Evolutionary conservation across 2,329 filamentous ascomycete genomes (phyloP).

Genomic region (Harringtonia aguacate): DNA sequence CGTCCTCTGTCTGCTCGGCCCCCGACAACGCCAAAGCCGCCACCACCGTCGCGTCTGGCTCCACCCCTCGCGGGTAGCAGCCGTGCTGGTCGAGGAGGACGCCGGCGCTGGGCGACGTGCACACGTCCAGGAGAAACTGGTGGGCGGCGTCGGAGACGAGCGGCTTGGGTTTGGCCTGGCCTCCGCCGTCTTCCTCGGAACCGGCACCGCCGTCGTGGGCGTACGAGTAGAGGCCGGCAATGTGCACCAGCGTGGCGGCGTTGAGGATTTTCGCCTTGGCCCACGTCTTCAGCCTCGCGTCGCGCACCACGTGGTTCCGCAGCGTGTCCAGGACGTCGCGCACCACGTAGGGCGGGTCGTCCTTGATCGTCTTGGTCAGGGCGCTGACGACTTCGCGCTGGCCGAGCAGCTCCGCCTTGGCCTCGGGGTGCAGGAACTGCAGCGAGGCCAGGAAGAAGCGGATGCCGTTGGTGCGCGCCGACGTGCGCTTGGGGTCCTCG

Average conservation of each 20-base stretch:
- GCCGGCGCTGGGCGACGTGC: conserved; percentile 63
- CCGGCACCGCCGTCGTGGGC: conserved; percentile 53
- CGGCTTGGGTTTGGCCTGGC: too few species aligned
- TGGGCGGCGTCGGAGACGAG: conserved; percentile 59
- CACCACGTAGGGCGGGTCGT: conserved; percentile 67
- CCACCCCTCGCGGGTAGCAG: conserved; percentile 68
- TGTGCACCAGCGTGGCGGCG: conserved; percentile 58
- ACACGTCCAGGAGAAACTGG: conserved; percentile 62
- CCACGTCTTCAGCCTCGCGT: conserved; percentile 61
- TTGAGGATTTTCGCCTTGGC: conserved; percentile 69
- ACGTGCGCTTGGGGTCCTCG: conserved; percentile 60
- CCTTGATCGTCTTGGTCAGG: conserved; percentile 65
- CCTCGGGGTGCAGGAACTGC: conserved; percentile 63
- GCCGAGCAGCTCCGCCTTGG: conserved; percentile 73
- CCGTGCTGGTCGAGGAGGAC: conserved; percentile 67
- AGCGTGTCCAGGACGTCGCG: conserved; percentile 63
- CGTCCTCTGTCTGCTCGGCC: too few species aligned
- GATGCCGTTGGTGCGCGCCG: conserved; percentile 72
- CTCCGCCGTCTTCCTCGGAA: neutral
- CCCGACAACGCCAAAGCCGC: neutral
- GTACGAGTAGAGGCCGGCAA: conserved; percentile 62
- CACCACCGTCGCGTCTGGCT: conserved; percentile 33
- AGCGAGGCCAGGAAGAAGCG: conserved; percentile 72
- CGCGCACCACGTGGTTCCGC: conserved; percentile 60
- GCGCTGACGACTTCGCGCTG: conserved; percentile 60